Evolutionary conservation across 345 rosid species (phyloP).

Genomic region (Hirschfeldia incana): DNA sequence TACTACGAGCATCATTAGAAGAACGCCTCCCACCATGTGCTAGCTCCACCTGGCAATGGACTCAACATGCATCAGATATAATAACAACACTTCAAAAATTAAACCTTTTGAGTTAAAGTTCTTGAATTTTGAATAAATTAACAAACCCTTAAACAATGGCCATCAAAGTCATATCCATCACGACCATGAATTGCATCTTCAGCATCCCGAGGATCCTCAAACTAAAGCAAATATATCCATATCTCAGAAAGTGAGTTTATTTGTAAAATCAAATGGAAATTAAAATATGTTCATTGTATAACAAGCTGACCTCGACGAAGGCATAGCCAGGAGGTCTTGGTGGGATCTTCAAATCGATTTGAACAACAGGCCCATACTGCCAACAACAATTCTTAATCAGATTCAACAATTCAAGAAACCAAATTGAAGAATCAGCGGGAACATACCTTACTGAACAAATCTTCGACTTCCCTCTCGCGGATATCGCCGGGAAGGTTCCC

Average conservation of each 20-base stretch:
- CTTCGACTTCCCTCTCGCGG: constrained; percentile 96
- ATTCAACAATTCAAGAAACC: background rate
- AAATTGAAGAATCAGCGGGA: background rate
- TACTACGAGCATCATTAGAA: constrained; percentile 68
- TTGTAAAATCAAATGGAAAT: background rate
- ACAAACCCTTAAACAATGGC: constrained; percentile 76
- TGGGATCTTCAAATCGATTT: constrained; percentile 93
- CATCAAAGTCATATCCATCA: constrained; percentile 97
- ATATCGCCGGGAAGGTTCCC: constrained; percentile 97
- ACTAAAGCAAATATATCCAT: constrained; percentile 41
- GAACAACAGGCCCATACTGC: constrained; percentile 91
- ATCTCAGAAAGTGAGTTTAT: background rate
- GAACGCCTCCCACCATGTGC: constrained; percentile 96
- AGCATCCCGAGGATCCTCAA: constrained; percentile 96
- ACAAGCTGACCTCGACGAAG: constrained; percentile 88
- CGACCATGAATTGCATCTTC: constrained; percentile 95
- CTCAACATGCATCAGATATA: background rate
- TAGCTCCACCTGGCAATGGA: constrained; percentile 73
- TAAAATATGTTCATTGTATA: background rate
- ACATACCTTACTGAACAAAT: constrained; percentile 86
- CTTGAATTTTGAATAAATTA: background rate
- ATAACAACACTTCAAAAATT: background rate
- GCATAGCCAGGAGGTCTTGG: constrained; percentile 99
- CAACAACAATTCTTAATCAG: background rate
- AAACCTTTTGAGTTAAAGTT: background rate